Base-by-base conservation (phyloP, 225 moss, liverwort and hornwort genomes). In the Sphagnum contortum region DNA sequence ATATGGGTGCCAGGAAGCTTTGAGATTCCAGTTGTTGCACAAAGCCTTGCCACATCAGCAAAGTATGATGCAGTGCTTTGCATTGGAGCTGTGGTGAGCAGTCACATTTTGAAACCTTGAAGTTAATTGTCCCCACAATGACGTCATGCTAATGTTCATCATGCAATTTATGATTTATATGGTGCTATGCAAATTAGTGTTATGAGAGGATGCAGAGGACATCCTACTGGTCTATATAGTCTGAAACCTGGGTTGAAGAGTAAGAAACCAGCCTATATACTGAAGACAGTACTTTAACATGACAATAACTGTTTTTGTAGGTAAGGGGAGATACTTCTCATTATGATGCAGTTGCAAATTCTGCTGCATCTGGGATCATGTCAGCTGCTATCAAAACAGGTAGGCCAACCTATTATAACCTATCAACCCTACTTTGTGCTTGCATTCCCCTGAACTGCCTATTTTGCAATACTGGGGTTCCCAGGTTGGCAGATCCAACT, bases 1-100 rank as follows among this genome's bases (percentile, higher is more conserved):
- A 55, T 88, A 49, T 91, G 91, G 91, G 91, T 91, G 55, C 91
- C 91, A 47, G 88, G 91, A 65, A 88, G 88, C 78, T 91, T 88
- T 69, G 91, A 91, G 61, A 80, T 88, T 71, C 91, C 91, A 45
- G 68, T 88, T 45, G 84, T 86, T 53, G 74, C 83, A 51, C 88
- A 91, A 69, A 77, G 79, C 61, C 57, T 91, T 58, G 88, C 83
- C 44, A 67, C 73, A 62, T 84, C 91, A 7, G 70, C 71, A 57
- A 88, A 87, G 67, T 91, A 83, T 66, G 81, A 91, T 72, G 84
- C 88, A 44, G 55, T 88, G 13, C 57, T 91, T 64, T 77, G 82
- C 62, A 78, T 88, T 47, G 91, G 91, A 79, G 91, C 91, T 53
- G 91, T 88, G 80, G 88, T 88, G 56, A 74, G 88, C 10, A 74